phyloP scores from a whole-genome alignment of 768 basidiomycete genomes.

The Lactarius hengduanensis region DNA sequence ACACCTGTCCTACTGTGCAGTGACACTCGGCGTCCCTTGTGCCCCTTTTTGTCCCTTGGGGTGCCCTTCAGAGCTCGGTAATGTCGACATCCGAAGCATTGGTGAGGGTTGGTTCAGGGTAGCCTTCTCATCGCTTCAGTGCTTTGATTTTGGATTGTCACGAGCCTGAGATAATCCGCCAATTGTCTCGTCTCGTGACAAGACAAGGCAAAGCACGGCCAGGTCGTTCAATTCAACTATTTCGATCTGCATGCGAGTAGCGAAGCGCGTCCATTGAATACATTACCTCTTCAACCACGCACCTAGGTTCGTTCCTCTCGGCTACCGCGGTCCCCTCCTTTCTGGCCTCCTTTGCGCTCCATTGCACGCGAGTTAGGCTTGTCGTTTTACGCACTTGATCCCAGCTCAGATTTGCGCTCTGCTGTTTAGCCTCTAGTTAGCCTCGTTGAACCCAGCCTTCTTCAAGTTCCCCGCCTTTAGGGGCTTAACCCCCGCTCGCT shows the following conservation, averaged over 20 bases:
- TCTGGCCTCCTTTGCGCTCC: neutral
- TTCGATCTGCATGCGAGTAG: neutral
- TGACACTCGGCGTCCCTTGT: neutral
- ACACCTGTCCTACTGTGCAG: neutral
- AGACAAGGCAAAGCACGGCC: neutral
- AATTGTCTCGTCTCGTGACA: neutral
- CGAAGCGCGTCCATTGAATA: neutral
- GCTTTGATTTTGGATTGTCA: neutral
- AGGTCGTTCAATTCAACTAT: neutral
- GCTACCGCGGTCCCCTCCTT: neutral
- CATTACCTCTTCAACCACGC: conserved; percentile 20
- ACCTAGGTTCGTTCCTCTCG: neutral
- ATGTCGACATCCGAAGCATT: neutral
- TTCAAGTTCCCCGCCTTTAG: conserved; percentile 2
- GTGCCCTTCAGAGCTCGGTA: neutral
- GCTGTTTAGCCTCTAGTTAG: neutral
- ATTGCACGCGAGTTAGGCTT: neutral
- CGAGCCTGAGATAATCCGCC: neutral
- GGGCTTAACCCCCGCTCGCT: neutral
- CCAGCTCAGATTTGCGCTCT: neutral
- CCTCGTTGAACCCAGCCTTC: conserved; percentile 14
- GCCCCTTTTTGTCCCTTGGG: neutral
- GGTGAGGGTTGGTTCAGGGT: neutral
- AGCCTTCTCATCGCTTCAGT: neutral
- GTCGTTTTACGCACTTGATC: conserved; percentile 7